Evolutionary conservation across 2,329 filamentous ascomycete species (phyloP), one percentile per base, ranked within the genome.

Genomic region (Trichoderma asperellum): DNA sequence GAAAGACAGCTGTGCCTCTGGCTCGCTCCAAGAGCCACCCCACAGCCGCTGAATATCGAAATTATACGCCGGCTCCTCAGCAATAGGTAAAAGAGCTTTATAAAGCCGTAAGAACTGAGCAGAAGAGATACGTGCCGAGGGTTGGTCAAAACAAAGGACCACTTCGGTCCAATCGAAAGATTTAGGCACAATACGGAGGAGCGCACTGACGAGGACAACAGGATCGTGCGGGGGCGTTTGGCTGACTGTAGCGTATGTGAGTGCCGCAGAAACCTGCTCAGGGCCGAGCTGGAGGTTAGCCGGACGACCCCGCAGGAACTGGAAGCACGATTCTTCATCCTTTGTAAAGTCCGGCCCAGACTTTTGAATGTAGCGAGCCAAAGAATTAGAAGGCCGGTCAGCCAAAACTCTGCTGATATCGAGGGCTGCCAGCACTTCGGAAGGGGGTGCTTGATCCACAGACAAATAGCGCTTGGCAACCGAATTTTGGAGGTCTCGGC

Each of bases 1-100:
- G 77, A 98, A 97, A n/a, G 94, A 96, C 43, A 99, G 83, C 73
- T 98, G 95, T 0, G 96, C 93, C 71, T 97, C 90, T 16, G 91
- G 88, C 73, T 96, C 88, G 71, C 91, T 89, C 95, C 96, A 99
- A 71, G 88, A 84, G 75, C 94, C 94, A 70, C 94, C 94, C 94
- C 96, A 98, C 27, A 99, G 83, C 49, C 86, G 87, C 78, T 97
- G 94, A 56, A 99, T 91, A 77, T 97, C 93, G 74, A 98, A 89
- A 24, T 75, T 74, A 16, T 73, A 74, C 29, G 75, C 77, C 3
- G 79, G 71, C n/a, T 86, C 83, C 65, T 82, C 82, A 2, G 94
- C 92, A 67, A 96, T 84, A 0, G 91, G 89, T 18, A 94, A 82
- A 34, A 99, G 82, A 5, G 92, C 91, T 68, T 91, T 87, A 81